Evolutionary conservation across 371 early-diverging fungal genomes (phyloP), one percentile per base, ranked within the genome.

Genomic region (Rhizopus arrhizus): DNA sequence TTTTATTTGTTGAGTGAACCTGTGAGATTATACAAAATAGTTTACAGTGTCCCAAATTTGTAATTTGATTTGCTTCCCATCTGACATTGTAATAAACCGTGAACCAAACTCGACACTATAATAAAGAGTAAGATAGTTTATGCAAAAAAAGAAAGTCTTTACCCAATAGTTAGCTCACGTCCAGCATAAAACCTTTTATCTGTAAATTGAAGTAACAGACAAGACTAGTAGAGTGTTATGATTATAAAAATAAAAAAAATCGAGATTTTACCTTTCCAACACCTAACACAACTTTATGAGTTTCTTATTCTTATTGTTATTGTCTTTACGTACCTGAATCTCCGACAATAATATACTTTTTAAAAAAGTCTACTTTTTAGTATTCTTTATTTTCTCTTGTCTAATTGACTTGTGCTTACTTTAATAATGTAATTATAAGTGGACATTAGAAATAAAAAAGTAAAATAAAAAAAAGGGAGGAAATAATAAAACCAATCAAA

Each of bases 21-120:
- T 9, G 31, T 13, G 31, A 32, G 38, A n/a, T 13, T 22, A 22
- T 22, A 22, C 2, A 22, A 22, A 22, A 22, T 22, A 22, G 22
- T 90, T 85, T 69, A 95, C 96, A 12, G 99, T 98, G 75, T 99
- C 99, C 99, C 99, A 99, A 57, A 99, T 94, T 74, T 98, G 98
- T 16, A 99, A 84, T 77, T 97, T 97, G 66, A 98, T 89, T 63
- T 86, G 88, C 64, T 91, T 89, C 58, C 85, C 85, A 56, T 90
- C 89, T 10, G 43, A 10, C 46, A 96, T 80, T 34, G 78, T 82
- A 61, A 92, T 86, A 57, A 90, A 89, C 47, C 89, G 85, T 53
- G 93, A 87, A 31, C 93, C 93, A 74, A 91, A 92, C 59, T 90
- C 93, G 33, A 92, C 93, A 57, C 88, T 86, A 22, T 22, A 22